Conservation (phyloP, 108 stramenopile genomes). For the Conticribra weissflogii region DNA sequence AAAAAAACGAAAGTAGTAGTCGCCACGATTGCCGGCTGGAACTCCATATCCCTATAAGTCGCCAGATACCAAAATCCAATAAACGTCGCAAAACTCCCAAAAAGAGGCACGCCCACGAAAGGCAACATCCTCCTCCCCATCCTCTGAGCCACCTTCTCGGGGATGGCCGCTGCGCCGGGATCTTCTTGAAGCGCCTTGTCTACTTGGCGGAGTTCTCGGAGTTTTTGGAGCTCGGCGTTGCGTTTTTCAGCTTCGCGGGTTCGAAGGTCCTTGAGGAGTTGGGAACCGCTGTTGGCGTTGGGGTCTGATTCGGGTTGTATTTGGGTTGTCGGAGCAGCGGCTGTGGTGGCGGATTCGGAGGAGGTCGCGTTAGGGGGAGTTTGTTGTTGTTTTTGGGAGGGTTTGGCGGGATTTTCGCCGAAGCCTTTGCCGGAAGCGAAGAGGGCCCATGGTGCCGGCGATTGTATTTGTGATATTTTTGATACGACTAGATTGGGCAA, state of each 20-base stretch:
- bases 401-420: slow-evolving; percentile 33
- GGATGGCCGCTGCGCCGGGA: slow-evolving; percentile 73
- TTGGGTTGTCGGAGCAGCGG: too few relatives aligned
- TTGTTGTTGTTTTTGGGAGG: neutral
- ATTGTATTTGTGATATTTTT: neutral
- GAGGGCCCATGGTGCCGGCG: slow-evolving; percentile 2
- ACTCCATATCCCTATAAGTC: slow-evolving; percentile 74
- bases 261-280: slow-evolving; percentile 59
- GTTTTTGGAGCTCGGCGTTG: slow-evolving; percentile 69
- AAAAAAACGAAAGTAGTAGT: slow-evolving; percentile 70
- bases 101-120: slow-evolving; percentile 85
- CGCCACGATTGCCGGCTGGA: slow-evolving; percentile 79
- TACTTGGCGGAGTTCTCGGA: slow-evolving; percentile 50
- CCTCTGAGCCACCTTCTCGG: slow-evolving; percentile 79
- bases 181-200: slow-evolving; percentile 59
- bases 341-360: slow-evolving; percentile 3
- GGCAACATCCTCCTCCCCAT: slow-evolving; percentile 86
- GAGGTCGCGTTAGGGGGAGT: neutral
- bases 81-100: slow-evolving; percentile 70
- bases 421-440: slow-evolving; percentile 36
- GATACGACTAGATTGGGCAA: neutral
- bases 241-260: slow-evolving; percentile 70
- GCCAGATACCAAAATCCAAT: slow-evolving; percentile 86
- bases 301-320: slow-evolving; percentile 2
- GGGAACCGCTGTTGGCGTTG: slow-evolving; percentile 46